Percentiles rank a stretch among this genome's conserved stretches.
Conservation (phyloP, 768 basidiomycete genomes). For the Rhodosporidiobolus odoratus region DNA sequence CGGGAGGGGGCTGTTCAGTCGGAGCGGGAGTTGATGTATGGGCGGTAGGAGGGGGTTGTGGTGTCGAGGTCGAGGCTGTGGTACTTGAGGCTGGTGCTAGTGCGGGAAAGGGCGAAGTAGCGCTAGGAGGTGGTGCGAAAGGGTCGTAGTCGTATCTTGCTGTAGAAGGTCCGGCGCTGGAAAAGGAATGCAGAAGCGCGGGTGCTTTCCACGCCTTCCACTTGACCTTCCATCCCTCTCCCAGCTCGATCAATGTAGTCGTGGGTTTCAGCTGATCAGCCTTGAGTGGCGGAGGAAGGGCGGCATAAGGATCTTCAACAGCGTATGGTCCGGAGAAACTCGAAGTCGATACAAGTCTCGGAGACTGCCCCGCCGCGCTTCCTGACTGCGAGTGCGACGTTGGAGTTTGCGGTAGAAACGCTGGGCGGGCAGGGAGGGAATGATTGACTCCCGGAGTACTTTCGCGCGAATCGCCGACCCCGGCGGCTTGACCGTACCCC, state of each 20-base stretch:
- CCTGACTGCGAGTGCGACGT: background rate
- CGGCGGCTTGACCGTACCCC: background rate
- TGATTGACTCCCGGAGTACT: background rate
- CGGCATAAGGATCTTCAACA: constrained; percentile 1
- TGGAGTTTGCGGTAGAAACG: background rate
- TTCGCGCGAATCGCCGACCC: no score
- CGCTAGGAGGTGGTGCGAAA: background rate
- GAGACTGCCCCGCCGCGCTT: background rate
- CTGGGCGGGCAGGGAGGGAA: background rate
- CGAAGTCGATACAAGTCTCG: no score
- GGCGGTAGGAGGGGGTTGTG: background rate
- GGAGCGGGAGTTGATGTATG: background rate
- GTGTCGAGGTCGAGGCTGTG: background rate
- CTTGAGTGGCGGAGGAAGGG: background rate
- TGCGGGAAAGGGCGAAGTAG: background rate
- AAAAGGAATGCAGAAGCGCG: background rate
- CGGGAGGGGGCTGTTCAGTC: background rate
- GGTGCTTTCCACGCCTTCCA: constrained; percentile 30
- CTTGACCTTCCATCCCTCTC: constrained; percentile 20
- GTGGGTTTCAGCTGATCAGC: background rate
- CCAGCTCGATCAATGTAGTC: constrained; percentile 14
- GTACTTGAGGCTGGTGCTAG: background rate
- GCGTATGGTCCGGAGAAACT: no score
- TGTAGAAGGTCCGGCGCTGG: background rate
- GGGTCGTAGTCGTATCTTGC: constrained; percentile 3